phyloP scores from a whole-genome alignment of 768 basidiomycete species.

The Agrocybe pediades region DNA sequence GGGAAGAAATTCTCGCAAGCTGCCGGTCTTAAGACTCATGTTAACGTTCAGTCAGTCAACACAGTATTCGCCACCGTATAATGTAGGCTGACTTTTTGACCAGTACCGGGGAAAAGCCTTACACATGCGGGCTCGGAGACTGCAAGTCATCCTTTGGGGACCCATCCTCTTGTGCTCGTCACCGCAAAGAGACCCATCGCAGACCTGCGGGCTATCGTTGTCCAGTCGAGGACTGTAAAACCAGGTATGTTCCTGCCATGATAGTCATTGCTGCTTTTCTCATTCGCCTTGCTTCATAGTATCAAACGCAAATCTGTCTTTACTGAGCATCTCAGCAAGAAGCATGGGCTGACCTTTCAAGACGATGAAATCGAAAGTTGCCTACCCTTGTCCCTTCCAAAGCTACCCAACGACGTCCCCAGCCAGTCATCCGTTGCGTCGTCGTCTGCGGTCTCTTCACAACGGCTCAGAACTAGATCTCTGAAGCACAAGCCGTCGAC shows the following conservation, averaged over 20 bases:
- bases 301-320: constrained; percentile 70
- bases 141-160: constrained; percentile 63
- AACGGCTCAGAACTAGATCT: too few relatives aligned
- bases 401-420: not conserved
- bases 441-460: too few relatives aligned
- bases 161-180: constrained; percentile 69
- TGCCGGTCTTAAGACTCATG: constrained; percentile 63
- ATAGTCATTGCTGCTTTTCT: not conserved
- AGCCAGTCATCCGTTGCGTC: not conserved
- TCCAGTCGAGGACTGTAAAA: constrained; percentile 43
- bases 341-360: constrained; percentile 42
- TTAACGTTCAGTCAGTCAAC: constrained; percentile 62
- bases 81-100: not conserved
- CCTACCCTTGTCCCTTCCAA: constrained; percentile 15
- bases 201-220: constrained; percentile 46
- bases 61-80: not conserved
- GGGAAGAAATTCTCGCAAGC: constrained; percentile 58
- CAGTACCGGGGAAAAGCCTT: constrained; percentile 57
- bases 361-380: constrained; percentile 30
- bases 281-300: constrained; percentile 29
- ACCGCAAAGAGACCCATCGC: constrained; percentile 60
- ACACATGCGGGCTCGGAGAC: constrained; percentile 43
- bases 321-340: constrained; percentile 46
- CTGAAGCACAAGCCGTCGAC: not conserved
- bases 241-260: constrained; percentile 37